phyloP scores from a whole-genome alignment of 441 rosid genomes.

The Adansonia gregorii region DNA sequence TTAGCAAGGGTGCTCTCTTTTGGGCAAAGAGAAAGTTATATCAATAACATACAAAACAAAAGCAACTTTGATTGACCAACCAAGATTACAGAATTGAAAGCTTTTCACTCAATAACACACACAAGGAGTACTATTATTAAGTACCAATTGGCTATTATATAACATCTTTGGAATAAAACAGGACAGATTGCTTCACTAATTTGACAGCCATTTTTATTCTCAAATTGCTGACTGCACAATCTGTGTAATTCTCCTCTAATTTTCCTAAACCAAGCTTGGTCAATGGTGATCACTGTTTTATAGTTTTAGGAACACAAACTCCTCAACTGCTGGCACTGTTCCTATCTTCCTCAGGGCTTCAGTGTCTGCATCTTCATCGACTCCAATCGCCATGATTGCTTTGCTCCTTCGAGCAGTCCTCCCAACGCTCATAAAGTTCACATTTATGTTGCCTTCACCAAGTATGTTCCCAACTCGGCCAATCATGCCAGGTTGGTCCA shows the following conservation, averaged over 20 bases:
- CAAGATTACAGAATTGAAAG: too few relatives aligned
- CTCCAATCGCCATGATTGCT: conserved; percentile 75
- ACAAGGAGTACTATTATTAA: too few relatives aligned
- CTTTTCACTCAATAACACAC: too few relatives aligned
- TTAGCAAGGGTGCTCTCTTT: too few relatives aligned
- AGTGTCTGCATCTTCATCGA: conserved; percentile 60
- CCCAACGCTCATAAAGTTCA: conserved; percentile 74
- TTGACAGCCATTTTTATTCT: background rate
- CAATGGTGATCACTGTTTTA: background rate
- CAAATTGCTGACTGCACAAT: background rate
- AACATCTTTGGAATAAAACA: too few relatives aligned
- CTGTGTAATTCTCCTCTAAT: background rate
- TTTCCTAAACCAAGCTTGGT: background rate
- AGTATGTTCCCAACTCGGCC: conserved; percentile 66
- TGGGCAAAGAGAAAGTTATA: too few relatives aligned
- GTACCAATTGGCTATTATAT: too few relatives aligned
- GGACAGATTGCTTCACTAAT: too few relatives aligned
- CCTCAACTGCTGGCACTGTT: conserved; percentile 55
- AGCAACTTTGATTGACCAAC: too few relatives aligned
- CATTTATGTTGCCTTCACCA: conserved; percentile 57
- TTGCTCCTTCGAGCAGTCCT: conserved; percentile 49
- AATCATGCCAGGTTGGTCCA: conserved; percentile 78
- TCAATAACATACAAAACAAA: too few relatives aligned
- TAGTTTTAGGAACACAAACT: conserved; percentile 65
- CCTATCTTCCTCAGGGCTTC: conserved; percentile 59